Evolutionary conservation across 75 land plant species (phyloP), one percentile per base, ranked within the genome.

Genomic region (Adiantum capillusveneris): DNA sequence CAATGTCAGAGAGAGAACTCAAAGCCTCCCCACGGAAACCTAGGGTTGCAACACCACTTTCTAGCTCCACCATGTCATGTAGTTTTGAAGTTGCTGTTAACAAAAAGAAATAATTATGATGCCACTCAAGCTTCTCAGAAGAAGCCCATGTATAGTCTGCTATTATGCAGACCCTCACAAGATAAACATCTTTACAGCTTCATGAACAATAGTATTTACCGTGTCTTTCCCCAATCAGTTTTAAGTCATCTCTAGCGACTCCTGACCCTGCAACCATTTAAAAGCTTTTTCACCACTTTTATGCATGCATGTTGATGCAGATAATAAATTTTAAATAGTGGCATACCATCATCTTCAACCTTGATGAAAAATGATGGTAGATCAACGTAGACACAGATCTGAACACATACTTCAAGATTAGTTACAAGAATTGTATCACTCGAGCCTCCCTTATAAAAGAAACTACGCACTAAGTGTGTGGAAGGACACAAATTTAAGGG

Each of bases 11-110:
- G 76, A 95, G 83, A 5, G 97, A 90, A 64, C 84, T 71, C 57
- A 95, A 60, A 31, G 88, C 74, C 77, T 90, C 99, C 62, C 99
- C 99, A 49, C 82, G 81, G 74, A 78, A 95, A 37, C 86, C 93
- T 57, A 95, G 63, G 45, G 70, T 78, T 64, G 56, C 53, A 34
- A 59, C 45, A 53, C 67, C 79, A 52, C 57, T 34, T 59, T 84
- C 82, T 61, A 62, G 65, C 27, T 82, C 92, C 60, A 34, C 65
- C 65, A 81, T 50, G 43, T 21, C 29, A 16, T 77, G 61, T 44
- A 78, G 62, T 78, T 87, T 95, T 66, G 99, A 90, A 57, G 99
- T 84, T 27, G 84, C 99, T 95, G 79, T 21, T 16, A 53, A 61
- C 2, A 44, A 44, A 21, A 34, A 34, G 37, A 9, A 34, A 34